These are phyloP conservation scores for Apiospora sp. DNA, from an alignment of 2,329 filamentous ascomycete genomes.

Conservation along the genomic window DNA sequence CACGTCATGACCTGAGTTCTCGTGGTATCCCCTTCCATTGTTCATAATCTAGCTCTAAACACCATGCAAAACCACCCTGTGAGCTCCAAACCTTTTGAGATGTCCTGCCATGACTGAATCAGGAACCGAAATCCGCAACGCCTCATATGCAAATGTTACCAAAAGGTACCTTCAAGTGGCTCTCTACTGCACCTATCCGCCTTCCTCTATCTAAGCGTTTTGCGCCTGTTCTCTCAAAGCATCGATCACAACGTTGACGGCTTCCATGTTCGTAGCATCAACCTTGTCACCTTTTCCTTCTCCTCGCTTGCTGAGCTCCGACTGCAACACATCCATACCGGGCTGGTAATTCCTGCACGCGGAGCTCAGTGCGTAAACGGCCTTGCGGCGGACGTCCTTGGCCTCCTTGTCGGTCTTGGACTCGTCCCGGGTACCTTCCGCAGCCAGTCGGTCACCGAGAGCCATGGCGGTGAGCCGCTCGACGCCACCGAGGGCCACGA, in stretches of 20 bases:
- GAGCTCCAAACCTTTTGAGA: background rate
- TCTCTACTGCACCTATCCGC: background rate
- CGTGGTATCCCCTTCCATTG: slow-evolving; percentile 2
- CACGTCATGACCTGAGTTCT: slow-evolving; percentile 24
- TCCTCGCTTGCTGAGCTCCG: slow-evolving; percentile 65
- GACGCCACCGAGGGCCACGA: slow-evolving; percentile 70
- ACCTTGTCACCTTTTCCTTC: slow-evolving; percentile 64
- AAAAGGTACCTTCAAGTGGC: background rate
- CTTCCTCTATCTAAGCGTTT: slow-evolving; percentile 34
- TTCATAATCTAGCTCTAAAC: slow-evolving; percentile 13
- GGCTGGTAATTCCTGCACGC: slow-evolving; percentile 90
- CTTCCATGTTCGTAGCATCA: slow-evolving; percentile 89
- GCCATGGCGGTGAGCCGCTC: slow-evolving; percentile 73
- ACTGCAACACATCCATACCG: slow-evolving; percentile 73
- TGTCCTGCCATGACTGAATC: slow-evolving; percentile 19
- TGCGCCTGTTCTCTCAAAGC: slow-evolving; percentile 65
- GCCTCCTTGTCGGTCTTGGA: slow-evolving; percentile 58
- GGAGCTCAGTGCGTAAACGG: slow-evolving; percentile 86
- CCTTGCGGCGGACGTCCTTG: slow-evolving; percentile 79
- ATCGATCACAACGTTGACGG: slow-evolving; percentile 77
- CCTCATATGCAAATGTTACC: slow-evolving; percentile 27
- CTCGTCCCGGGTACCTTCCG: slow-evolving; percentile 28
- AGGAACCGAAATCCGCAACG: slow-evolving; percentile 27
- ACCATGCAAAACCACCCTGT: slow-evolving; percentile 2
- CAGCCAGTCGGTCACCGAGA: slow-evolving; percentile 36